Conservation (phyloP, 805 yeast genomes). For the Komagataella mondaviorum region DNA sequence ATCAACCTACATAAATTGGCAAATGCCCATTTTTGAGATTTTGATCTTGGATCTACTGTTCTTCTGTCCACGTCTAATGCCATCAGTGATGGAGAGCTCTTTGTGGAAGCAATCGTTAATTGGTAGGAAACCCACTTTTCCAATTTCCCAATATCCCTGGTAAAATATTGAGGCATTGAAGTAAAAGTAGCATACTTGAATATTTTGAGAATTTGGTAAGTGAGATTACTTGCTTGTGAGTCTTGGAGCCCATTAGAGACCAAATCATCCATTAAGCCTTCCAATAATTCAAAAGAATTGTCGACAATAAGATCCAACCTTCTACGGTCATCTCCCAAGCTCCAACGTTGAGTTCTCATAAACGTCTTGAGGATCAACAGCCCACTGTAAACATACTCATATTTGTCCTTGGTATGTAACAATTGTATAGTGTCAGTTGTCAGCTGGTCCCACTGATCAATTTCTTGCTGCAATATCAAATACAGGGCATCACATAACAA, state of each 20-base stretch:
- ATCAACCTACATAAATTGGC: conserved; percentile 2
- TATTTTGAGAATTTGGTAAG: conserved; percentile 58
- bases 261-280: conserved; percentile 41
- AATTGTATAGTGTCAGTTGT: conserved; percentile 30
- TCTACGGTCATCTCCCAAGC: conserved; percentile 34
- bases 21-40: conserved; percentile 3
- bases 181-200: conserved; percentile 66
- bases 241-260: conserved; percentile 11
- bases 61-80: background rate
- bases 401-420: conserved; percentile 28
- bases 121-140: conserved; percentile 63
- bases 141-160: conserved; percentile 31
- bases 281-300: conserved; percentile 50
- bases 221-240: conserved; percentile 44
- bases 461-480: conserved; percentile 27
- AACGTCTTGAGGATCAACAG: conserved; percentile 59
- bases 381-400: conserved; percentile 44
- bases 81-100: background rate
- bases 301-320: conserved; percentile 39
- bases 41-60: background rate
- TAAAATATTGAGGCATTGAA: conserved; percentile 53
- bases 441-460: conserved; percentile 41
- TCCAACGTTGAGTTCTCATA: conserved; percentile 60
- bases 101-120: conserved; percentile 33
- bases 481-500: conserved; percentile 47